Evolutionary conservation across 2,329 filamentous ascomycete species (phyloP), one percentile per base, ranked within the genome.

Genomic region (Aspergillus tubingensis): DNA sequence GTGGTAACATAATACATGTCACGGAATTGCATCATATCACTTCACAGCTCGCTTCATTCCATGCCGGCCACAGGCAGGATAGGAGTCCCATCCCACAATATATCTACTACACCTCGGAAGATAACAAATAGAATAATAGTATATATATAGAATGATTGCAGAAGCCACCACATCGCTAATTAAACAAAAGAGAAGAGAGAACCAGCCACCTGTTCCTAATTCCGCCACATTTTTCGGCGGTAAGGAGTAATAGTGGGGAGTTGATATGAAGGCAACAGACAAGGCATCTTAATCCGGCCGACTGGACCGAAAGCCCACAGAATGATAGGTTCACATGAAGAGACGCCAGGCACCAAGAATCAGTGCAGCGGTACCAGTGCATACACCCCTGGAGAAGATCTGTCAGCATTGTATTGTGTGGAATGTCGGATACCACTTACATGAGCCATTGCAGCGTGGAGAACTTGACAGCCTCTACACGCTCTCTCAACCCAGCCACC

Each of bases 361-460:
- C 66, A 88, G 77, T 63, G 86, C 86, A 51, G 86, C 86, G 32
- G 86, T 88, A 77, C 86, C 86, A 50, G 86, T 88, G 71, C 86
- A 88, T 39, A 88, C 86, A 74, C 86, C 86, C 82, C 83, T 85
- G 61, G 47, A 13, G 52, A 59, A 36, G 56, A 55, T 57, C 64
- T 62, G 68, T 78, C 60, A 77, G 72, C 53, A 70, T 59, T 13
- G 56, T 48, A 43, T 39, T 39, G 25, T 13, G 11, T 13, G n/a
- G 11, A 30, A 5, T 32, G 3, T 51, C 38, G 5, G 38, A 21
- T 17, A 58, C 44, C 43, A 54, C 91, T 73, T 89, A 93, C 89
- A 98, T 97, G 67, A 99, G 81, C 95, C 95, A 99, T 82, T 99
- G 95, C 76, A 99, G 78, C 38, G 95, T 98, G 74, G 92, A 92